A percentile compares a stretch with the other conserved stretches of the same genome.
Conservation (phyloP, 2,329 filamentous ascomycete genomes). For the Phyllosticta citribraziliensis region DNA sequence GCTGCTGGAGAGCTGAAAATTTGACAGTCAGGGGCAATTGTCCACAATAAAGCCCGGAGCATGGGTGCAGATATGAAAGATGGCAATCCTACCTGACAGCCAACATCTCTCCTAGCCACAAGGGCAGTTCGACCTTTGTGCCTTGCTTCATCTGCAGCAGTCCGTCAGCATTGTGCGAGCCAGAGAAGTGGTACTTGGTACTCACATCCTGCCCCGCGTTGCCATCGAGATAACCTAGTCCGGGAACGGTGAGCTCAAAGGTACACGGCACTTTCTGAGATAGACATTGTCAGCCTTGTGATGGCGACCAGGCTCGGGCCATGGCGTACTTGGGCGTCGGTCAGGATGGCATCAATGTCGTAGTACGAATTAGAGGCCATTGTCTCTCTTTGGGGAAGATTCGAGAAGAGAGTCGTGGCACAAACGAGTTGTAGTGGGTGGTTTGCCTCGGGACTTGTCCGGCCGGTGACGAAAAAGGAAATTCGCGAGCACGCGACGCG, state of each 20-base stretch:
- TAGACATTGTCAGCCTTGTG: neutral
- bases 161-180: neutral
- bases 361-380: conserved; percentile 57
- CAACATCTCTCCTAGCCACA: conserved; percentile 94
- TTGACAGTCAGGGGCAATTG: neutral
- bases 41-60: neutral
- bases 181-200: neutral
- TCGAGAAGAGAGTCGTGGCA: neutral
- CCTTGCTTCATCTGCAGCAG: conserved; percentile 59
- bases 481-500: conserved; percentile 8
- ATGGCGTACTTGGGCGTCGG: conserved; percentile 60
- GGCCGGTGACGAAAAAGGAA: conserved; percentile 5
- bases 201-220: conserved; percentile 54
- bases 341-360: conserved; percentile 74
- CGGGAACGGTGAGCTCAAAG: conserved; percentile 81
- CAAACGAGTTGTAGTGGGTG: neutral
- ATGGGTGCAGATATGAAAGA: neutral
- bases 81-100: conserved; percentile 48
- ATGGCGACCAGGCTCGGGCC: neutral
- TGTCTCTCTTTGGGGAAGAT: neutral
- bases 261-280: conserved; percentile 85
- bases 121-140: conserved; percentile 70
- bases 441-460: neutral
- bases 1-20: conserved; percentile 14
- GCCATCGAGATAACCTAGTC: conserved; percentile 82